Percentiles rank a stretch among this genome's conserved stretches.
Conservation (phyloP, 2,329 filamentous ascomycete species). For the Ceratocystis colombiana region DNA sequence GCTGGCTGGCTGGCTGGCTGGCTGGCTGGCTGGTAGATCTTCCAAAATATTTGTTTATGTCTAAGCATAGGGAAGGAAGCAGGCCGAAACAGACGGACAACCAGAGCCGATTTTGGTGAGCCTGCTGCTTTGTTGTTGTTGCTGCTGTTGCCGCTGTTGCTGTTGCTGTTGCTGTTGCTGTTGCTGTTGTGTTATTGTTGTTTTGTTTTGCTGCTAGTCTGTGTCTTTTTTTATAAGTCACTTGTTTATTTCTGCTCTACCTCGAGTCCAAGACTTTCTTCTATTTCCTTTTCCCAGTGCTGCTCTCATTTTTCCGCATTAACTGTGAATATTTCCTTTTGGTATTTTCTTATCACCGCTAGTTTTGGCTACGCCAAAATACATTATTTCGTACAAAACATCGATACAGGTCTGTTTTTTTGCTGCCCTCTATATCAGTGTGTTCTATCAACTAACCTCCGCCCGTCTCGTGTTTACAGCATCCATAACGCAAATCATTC, state of each 20-base stretch:
- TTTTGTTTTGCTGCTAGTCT: not conserved
- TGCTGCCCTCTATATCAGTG: not conserved
- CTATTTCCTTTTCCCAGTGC: not conserved
- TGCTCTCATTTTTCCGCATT: not conserved
- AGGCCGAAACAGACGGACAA: not conserved
- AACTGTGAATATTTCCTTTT: not conserved
- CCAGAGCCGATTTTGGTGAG: not conserved
- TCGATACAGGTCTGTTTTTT: conserved; percentile 3
- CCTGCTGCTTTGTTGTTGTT: not conserved
- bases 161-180: not conserved
- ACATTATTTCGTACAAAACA: not conserved
- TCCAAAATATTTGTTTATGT: not conserved
- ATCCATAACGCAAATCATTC: conserved; percentile 1
- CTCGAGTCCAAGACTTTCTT: not conserved
- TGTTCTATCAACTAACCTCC: not conserved
- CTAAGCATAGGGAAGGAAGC: not conserved
- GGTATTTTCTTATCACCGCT: not conserved
- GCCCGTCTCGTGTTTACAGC: not conserved
- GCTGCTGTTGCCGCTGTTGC: no score
- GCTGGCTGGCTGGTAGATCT: not conserved
- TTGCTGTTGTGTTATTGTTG: conserved; percentile 26
- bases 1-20: no score
- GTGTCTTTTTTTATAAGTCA: not conserved
- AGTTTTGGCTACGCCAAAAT: not conserved
- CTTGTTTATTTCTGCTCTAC: not conserved